These are phyloP conservation scores for Picochlorum sp. DNA, from an alignment of 139 green algal genomes.

Conservation along the genomic window DNA sequence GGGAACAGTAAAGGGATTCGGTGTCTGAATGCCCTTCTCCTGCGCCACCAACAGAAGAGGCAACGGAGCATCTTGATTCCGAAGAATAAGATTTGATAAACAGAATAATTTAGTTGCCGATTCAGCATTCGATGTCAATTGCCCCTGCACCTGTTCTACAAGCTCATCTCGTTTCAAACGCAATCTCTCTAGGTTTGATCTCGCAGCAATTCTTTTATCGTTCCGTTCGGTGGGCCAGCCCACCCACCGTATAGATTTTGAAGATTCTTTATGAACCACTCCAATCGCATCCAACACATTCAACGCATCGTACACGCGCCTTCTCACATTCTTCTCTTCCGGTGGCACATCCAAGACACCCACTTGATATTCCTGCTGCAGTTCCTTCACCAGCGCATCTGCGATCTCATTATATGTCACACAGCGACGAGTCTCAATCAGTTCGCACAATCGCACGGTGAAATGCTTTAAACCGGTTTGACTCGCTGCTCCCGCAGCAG, in stretches of 20 bases:
- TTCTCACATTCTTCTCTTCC: constrained; percentile 90
- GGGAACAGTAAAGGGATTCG: constrained; percentile 67
- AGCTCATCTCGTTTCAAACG: constrained; percentile 26
- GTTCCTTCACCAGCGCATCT: constrained; percentile 80
- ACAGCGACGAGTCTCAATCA: constrained; percentile 70
- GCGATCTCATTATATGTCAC: constrained; percentile 96
- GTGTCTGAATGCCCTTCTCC: not conserved
- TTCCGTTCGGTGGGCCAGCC: constrained; percentile 47
- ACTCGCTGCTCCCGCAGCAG: not conserved
- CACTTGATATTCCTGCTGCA: constrained; percentile 23
- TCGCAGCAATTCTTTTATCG: not conserved
- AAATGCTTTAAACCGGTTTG: constrained; percentile 50
- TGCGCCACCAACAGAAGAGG: not conserved
- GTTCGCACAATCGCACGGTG: constrained; percentile 71
- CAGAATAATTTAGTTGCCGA: constrained; percentile 56
- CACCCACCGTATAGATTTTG: constrained; percentile 80
- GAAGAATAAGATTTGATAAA: constrained; percentile 54
- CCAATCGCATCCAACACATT: constrained; percentile 95
- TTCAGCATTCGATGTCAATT: constrained; percentile 40
- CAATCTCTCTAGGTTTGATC: constrained; percentile 4
- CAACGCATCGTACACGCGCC: constrained; percentile 94
- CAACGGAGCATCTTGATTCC: constrained; percentile 45
- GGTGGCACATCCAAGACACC: constrained; percentile 25
- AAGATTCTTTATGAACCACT: constrained; percentile 81
- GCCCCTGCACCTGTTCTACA: constrained; percentile 32